Base-by-base conservation (phyloP, 805 yeast genomes). In the Pichia deserticola region DNA sequence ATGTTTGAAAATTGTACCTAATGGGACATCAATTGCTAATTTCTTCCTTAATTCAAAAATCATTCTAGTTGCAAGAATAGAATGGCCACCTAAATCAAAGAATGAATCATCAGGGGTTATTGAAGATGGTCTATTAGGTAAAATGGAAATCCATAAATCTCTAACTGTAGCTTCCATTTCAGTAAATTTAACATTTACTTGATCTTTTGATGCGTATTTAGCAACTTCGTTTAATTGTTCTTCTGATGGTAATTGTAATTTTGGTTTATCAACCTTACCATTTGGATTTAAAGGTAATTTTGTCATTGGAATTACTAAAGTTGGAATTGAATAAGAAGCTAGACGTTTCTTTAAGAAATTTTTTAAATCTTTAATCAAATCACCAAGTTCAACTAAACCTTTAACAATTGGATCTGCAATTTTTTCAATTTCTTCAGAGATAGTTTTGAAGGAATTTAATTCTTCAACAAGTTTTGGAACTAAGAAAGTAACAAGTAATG, bases 11-110 rank as follows among this genome's bases (percentile, higher is more conserved):
- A 95, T 84, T 7, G 86, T 81, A 4, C 96, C 96, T 53, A 93
- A 73, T 28, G 99, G 97, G 47, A 93, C 72, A 53, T 89, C 96
- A 40, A 90, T 77, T 39, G 79, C 76, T 52, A 90, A 73, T 57
- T 76, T 77, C 70, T 86, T 84, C 65, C 97, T 79, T 58, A 93
- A 77, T 57, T 86, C 90, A 61, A 93, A 93, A 53, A 93, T 92
- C 97, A 93, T 89, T 64, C 95, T 80, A 0, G 99, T 95, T 7
- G 98, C 98, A 54, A 93, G 73, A 60, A 93, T 92, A 1, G 98
- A 92, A 68, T 93, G 99, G 3, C 99, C 99, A 51, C 99, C 99
- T 47, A 95, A 72, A 63, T 93, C 99, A 62, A 93, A 93, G 78
- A 93, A 93, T 1, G 95, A 86, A 65, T 93, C 99, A 3, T 78